These are phyloP conservation scores for Cadophora gregata DNA, from an alignment of 2,329 filamentous ascomycete genomes.

Conservation along the genomic window DNA sequence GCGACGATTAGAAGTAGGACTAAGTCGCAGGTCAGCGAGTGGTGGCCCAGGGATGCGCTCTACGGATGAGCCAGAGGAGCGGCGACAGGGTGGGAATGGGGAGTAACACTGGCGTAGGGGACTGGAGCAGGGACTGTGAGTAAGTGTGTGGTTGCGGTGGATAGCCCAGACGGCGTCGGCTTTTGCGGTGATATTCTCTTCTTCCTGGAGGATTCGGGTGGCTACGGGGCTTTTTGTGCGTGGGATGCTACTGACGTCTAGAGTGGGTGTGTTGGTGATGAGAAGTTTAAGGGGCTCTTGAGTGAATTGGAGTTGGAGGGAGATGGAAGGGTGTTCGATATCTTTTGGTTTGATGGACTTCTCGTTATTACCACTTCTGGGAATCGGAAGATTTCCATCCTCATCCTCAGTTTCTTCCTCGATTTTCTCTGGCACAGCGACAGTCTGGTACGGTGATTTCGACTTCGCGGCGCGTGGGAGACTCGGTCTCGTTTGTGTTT, in stretches of 20 bases:
- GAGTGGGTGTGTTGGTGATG: background rate
- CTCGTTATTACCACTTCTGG: background rate
- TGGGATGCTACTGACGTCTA: background rate
- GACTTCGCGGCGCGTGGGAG: constrained; percentile 1
- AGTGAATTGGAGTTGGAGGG: too few species aligned
- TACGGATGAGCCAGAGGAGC: background rate
- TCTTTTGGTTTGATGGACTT: background rate
- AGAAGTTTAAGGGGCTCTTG: background rate
- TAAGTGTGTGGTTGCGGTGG: background rate
- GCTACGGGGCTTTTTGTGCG: background rate
- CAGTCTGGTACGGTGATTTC: background rate
- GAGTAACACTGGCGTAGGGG: background rate
- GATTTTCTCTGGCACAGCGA: background rate
- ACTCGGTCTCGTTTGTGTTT: background rate
- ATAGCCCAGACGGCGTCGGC: background rate
- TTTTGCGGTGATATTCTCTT: background rate
- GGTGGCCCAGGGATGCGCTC: background rate
- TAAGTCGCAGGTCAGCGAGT: background rate
- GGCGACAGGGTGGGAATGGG: background rate
- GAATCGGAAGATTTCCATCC: background rate
- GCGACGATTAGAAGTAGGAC: background rate
- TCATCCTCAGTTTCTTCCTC: background rate
- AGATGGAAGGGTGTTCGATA: background rate
- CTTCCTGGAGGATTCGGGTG: background rate
- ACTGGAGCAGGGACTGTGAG: background rate